Evolutionary conservation across 2,329 filamentous ascomycete species (phyloP).

Genomic region (Ophiocordyceps camponoti-saundersi): DNA sequence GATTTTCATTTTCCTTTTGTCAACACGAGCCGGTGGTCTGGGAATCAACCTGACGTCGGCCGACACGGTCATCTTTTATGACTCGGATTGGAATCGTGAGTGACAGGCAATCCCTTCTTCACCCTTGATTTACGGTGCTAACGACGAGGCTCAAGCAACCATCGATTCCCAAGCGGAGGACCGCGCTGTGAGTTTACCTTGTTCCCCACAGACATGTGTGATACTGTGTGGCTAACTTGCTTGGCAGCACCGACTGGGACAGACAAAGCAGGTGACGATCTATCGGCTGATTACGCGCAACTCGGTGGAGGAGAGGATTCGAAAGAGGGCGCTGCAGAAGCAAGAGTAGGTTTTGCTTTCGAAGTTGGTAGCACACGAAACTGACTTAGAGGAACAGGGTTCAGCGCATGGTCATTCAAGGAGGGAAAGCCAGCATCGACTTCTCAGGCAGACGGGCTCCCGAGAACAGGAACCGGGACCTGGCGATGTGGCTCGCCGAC

Average conservation of each 20-base stretch:
- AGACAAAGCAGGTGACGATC: slow-evolving; percentile 89
- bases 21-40: slow-evolving; percentile 88
- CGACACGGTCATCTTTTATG: slow-evolving; percentile 98
- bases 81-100: slow-evolving; percentile 83
- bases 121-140: neutral
- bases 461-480: slow-evolving; percentile 93
- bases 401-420: slow-evolving; percentile 89
- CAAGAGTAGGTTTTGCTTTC: slow-evolving; percentile 41
- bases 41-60: slow-evolving; percentile 95
- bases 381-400: slow-evolving; percentile 25
- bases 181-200: slow-evolving; percentile 36
- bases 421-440: slow-evolving; percentile 80
- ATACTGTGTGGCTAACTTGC: neutral
- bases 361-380: neutral
- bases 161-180: slow-evolving; percentile 99
- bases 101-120: neutral
- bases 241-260: slow-evolving; percentile 67
- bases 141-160: slow-evolving; percentile 31
- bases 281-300: slow-evolving; percentile 94
- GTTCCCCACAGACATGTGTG: neutral
- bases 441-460: slow-evolving; percentile 80
- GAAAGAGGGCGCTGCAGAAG: slow-evolving; percentile 92
- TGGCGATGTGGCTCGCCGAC: slow-evolving; percentile 96
- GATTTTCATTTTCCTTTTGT: slow-evolving; percentile 93
- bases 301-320: slow-evolving; percentile 95